These are phyloP conservation scores for Capniomyces stellatus DNA, from an alignment of 371 early-diverging fungal genomes.

Conservation along the genomic window DNA sequence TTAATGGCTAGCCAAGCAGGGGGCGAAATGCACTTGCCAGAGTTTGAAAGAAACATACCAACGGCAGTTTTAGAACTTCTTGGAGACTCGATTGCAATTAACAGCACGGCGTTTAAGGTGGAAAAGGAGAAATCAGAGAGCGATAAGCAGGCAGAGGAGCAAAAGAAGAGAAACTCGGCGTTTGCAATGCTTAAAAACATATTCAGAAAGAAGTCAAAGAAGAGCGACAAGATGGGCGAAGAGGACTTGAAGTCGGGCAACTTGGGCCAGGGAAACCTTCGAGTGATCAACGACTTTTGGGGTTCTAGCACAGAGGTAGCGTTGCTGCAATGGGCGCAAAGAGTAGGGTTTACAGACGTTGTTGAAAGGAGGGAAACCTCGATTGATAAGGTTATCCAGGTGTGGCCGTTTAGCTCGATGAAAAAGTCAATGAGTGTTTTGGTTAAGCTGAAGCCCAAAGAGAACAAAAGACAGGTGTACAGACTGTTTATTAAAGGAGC, in stretches of 20 bases:
- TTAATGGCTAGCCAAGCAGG: neutral
- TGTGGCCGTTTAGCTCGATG: slow-evolving; percentile 65
- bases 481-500: slow-evolving; percentile 67
- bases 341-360: slow-evolving; percentile 35
- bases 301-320: slow-evolving; percentile 94
- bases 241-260: neutral
- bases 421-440: slow-evolving; percentile 63
- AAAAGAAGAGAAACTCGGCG: neutral
- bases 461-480: slow-evolving; percentile 27
- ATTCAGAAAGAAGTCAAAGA: neutral
- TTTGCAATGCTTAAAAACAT: neutral
- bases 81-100: slow-evolving; percentile 56
- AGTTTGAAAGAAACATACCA: slow-evolving; percentile 21
- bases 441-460: slow-evolving; percentile 26
- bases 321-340: slow-evolving; percentile 49
- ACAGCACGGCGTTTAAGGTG: slow-evolving; percentile 62
- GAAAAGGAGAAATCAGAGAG: neutral
- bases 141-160: neutral
- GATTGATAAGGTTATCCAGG: slow-evolving; percentile 24
- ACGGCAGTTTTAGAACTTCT: slow-evolving; percentile 27
- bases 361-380: slow-evolving; percentile 31
- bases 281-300: slow-evolving; percentile 28
- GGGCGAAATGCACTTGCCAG: slow-evolving; percentile 5
- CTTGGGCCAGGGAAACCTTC: too few species aligned
- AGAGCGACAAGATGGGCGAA: neutral